Percentiles rank a stretch among this genome's conserved stretches.
These are phyloP conservation scores for Thalassiosira mediterranea DNA, from an alignment of 352 stramenopile species.

Conservation along the genomic window DNA sequence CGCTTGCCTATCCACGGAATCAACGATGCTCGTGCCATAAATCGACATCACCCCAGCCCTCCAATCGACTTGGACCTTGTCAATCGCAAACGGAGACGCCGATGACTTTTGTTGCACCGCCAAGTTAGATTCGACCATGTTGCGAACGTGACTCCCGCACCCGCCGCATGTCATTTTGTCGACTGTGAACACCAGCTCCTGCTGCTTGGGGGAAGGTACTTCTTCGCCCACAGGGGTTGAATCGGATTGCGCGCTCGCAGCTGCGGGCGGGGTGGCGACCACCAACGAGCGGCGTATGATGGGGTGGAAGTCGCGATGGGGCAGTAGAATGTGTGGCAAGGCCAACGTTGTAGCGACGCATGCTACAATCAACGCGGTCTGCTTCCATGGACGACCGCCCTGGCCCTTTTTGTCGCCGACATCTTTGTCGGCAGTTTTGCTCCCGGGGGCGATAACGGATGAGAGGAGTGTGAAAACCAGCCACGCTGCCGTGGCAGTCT, in stretches of 20 bases:
- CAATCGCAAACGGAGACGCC: constrained; percentile 5
- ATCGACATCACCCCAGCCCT: constrained; percentile 14
- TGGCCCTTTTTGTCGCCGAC: background rate
- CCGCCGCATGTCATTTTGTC: constrained; percentile 24
- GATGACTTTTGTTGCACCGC: background rate
- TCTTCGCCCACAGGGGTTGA: background rate
- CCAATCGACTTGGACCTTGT: constrained; percentile 16
- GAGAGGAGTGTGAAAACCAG: constrained; percentile 1
- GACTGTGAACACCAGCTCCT: constrained; percentile 18
- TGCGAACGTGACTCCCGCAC: constrained; percentile 13
- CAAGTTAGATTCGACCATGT: constrained; percentile 7
- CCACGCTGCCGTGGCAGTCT: constrained; percentile 6
- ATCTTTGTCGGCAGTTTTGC: too few species aligned
- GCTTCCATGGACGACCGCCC: too few species aligned
- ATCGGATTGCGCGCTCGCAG: background rate
- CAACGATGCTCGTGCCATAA: constrained; percentile 11
- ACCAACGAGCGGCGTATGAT: constrained; percentile 16
- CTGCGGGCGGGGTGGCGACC: background rate
- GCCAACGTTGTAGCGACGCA: constrained; percentile 1
- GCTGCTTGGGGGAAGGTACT: background rate
- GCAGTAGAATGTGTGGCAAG: background rate
- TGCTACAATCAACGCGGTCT: background rate
- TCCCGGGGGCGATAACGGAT: background rate
- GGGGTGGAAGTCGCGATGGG: constrained; percentile 7
- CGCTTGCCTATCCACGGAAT: constrained; percentile 3